phyloP scores from a whole-genome alignment of 371 early-diverging fungal species.

The Chytridium lagenaria region DNA sequence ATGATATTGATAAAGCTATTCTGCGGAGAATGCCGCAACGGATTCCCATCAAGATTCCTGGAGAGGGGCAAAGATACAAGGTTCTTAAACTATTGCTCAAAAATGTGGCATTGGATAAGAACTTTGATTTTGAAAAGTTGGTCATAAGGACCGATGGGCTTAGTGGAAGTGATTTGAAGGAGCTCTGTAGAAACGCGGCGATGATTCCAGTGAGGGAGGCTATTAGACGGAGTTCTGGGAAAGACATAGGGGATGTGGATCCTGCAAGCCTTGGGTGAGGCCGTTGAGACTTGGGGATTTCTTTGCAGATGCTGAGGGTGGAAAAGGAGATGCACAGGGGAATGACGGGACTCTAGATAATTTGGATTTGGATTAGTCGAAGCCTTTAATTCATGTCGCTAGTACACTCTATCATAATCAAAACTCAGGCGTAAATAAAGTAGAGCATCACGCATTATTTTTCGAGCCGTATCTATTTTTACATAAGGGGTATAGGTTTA shows the following conservation, averaged over 20 bases:
- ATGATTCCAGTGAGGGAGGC: conserved; percentile 95
- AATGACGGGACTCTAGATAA: conserved; percentile 5
- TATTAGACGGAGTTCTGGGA: conserved; percentile 28
- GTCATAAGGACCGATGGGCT: conserved; percentile 81
- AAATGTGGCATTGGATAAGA: conserved; percentile 67
- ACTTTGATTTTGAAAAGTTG: conserved; percentile 77
- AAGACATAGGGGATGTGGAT: conserved; percentile 5
- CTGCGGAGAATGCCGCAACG: conserved; percentile 97
- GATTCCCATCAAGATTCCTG: conserved; percentile 89
- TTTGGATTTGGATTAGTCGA: conserved; percentile 10
- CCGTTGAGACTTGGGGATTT: conserved; percentile 6
- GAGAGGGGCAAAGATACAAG: conserved; percentile 83
- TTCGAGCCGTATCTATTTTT: too few relatives aligned
- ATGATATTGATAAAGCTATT: conserved; percentile 96
- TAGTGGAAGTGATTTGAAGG: conserved; percentile 95
- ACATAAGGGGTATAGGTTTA: too few relatives aligned
- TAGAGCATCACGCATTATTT: too few relatives aligned
- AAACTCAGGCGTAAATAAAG: neutral
- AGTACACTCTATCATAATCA: neutral
- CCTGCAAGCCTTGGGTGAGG: conserved; percentile 9
- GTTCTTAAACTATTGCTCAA: conserved; percentile 86
- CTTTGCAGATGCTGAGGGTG: neutral
- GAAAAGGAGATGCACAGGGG: neutral
- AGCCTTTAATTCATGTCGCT: neutral
- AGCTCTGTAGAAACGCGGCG: conserved; percentile 93